These are phyloP conservation scores for Elongisporangium undulatum DNA, from an alignment of 352 stramenopile species.

Conservation along the genomic window DNA sequence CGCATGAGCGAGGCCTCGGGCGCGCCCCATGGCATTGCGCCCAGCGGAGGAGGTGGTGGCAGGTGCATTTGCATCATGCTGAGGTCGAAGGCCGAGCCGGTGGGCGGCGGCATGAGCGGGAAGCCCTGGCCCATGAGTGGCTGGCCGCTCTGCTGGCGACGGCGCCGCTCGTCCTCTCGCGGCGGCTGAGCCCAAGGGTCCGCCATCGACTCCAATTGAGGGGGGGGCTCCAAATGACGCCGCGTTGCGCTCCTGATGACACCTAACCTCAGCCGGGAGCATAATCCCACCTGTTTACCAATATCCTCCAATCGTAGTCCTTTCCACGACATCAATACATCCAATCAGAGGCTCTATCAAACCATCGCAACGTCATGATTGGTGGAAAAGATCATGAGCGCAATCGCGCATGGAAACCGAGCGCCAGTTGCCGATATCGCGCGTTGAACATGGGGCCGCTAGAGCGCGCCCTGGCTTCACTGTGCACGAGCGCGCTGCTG, in stretches of 20 bases:
- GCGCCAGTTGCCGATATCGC: not conserved
- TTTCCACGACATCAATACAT: not conserved
- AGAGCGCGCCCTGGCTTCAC: constrained; percentile 16
- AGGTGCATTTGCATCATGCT: constrained; percentile 6
- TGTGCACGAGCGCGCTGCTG: constrained; percentile 23
- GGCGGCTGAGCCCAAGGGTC: not conserved
- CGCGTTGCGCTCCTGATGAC: not conserved
- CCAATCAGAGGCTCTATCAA: not conserved
- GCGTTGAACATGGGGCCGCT: not conserved
- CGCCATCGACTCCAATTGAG: not conserved
- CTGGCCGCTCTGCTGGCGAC: constrained; percentile 4
- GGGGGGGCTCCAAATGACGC: not conserved
- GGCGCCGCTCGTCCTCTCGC: not conserved
- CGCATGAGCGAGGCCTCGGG: constrained; percentile 20
- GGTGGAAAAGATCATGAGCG: not conserved
- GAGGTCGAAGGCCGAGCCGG: not conserved
- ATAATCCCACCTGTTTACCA: not conserved
- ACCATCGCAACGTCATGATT: not conserved
- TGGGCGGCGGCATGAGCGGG: constrained; percentile 9
- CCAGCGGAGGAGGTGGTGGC: constrained; percentile 8
- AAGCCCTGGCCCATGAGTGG: constrained; percentile 19
- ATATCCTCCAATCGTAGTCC: not conserved
- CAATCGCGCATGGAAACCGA: not conserved
- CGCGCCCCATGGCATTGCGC: constrained; percentile 9
- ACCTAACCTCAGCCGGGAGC: not conserved